These are phyloP conservation scores for Magnusiomyces tetraspermus DNA, from an alignment of 1,139 yeast genomes.

Conservation along the genomic window DNA sequence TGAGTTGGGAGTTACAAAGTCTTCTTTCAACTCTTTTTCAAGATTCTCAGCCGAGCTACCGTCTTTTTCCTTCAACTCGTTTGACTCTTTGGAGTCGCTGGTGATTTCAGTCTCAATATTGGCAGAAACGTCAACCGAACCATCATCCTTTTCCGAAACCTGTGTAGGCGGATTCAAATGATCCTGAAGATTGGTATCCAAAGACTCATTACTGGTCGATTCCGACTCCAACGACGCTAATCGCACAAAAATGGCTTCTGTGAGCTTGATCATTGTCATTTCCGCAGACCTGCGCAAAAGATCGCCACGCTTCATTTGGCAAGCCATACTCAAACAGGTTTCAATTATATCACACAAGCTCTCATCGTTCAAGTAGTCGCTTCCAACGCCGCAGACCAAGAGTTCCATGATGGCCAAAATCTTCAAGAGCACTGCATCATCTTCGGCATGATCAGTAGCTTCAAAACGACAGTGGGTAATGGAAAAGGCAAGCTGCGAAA, in stretches of 20 bases:
- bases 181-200: constrained; percentile 11
- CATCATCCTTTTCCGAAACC: constrained; percentile 1
- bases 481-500: constrained; percentile 60
- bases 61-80: background rate
- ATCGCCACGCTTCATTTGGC: constrained; percentile 86
- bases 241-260: constrained; percentile 52
- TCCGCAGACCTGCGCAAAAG: constrained; percentile 86
- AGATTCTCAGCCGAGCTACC: background rate
- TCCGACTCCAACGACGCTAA: constrained; percentile 47
- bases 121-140: constrained; percentile 1
- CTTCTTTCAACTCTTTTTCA: background rate
- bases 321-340: constrained; percentile 84
- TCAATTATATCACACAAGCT: constrained; percentile 83
- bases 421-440: constrained; percentile 81
- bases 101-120: constrained; percentile 4
- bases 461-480: constrained; percentile 93
- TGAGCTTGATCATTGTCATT: constrained; percentile 61
- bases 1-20: background rate
- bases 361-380: constrained; percentile 63
- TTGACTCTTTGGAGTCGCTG: constrained; percentile 1
- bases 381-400: constrained; percentile 53
- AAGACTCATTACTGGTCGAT: constrained; percentile 19
- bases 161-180: constrained; percentile 4
- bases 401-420: constrained; percentile 68
- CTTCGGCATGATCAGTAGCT: constrained; percentile 87